Base-by-base conservation (phyloP, 176 grass and related monocot genomes). In the Ensete glaucum region DNA sequence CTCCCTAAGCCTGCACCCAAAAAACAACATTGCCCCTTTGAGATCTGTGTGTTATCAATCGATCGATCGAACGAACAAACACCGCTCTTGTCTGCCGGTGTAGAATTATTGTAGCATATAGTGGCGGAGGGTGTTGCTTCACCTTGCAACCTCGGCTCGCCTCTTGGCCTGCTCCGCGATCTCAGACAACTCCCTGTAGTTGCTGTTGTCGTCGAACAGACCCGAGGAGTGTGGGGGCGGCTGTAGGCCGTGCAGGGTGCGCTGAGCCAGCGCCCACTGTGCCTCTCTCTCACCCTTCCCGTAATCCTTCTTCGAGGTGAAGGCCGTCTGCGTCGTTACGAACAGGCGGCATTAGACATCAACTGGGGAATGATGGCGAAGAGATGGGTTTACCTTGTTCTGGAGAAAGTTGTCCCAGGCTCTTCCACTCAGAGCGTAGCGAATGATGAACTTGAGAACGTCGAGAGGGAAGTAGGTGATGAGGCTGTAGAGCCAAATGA, bases 261-360 rank as follows among this genome's bases (percentile, higher is more conserved):
- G 59, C 59, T 77, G 75, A 8, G 75, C 75, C 1, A 24, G 10
- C 1, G 75, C 75, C 74, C 75, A 77, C 53, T 65, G 75, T 48
- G 60, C 75, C 48, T 77, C 75, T 49, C 75, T 53, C 58, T 64
- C 60, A 0, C 75, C 60, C 20, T 24, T 76, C 11, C 74, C 74
- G 57, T 76, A 64, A 64, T 76, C 74, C 58, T 76, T 76, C 74
- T 76, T 76, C 16, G 74, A 64, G 74, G 74, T 76, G 74, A 76
- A 76, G 48, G 75, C 75, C 52, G 52, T 74, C 71, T 73, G 51
- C 71, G 11, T 55, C 27, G 27, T 17, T 19, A 50, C 0, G 17
- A 17, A 5, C 3, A 48, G 21, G 20, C 8, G 14, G n/a, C 9
- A 43, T 43, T 6, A 43, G 34, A 43, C 34, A 6, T 6, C 34